Conservation (phyloP, 306 rosid species). For the Gillenia trifoliata region DNA sequence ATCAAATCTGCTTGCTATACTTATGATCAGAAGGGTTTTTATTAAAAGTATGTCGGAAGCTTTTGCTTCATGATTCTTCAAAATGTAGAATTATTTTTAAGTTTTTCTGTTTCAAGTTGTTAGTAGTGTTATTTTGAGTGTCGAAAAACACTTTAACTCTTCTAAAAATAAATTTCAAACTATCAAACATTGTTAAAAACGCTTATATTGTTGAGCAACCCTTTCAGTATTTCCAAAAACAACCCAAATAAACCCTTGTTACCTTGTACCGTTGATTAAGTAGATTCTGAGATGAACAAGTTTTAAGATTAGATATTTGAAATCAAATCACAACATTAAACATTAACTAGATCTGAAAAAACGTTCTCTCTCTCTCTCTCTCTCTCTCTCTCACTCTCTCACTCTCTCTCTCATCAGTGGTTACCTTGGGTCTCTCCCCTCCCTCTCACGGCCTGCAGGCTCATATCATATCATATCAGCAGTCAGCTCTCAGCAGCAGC, state of each 20-base stretch:
- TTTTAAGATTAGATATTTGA: neutral
- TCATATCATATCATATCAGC: conserved; percentile 14
- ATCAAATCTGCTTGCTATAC: neutral
- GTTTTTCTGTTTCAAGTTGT: too few species aligned
- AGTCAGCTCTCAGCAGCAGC: neutral
- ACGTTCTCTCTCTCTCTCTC: neutral
- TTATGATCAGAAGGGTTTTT: too few species aligned
- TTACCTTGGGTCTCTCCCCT: conserved; percentile 16
- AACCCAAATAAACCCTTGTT: neutral
- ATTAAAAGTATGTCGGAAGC: too few species aligned
- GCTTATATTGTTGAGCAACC: neutral
- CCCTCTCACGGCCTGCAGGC: neutral
- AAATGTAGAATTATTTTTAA: too few species aligned
- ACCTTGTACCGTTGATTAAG: neutral
- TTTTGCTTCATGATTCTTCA: too few species aligned
- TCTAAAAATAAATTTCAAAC: too few species aligned
- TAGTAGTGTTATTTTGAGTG: too few species aligned
- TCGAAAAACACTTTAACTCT: too few species aligned
- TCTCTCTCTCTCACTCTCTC: neutral
- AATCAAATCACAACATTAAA: neutral
- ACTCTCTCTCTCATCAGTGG: neutral
- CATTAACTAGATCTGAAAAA: neutral
- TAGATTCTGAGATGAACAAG: neutral
- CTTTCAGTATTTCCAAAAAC: neutral
- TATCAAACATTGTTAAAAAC: neutral